Conservation (phyloP, 208 protist genomes). For the Acanthamoeba sp. region DNA sequence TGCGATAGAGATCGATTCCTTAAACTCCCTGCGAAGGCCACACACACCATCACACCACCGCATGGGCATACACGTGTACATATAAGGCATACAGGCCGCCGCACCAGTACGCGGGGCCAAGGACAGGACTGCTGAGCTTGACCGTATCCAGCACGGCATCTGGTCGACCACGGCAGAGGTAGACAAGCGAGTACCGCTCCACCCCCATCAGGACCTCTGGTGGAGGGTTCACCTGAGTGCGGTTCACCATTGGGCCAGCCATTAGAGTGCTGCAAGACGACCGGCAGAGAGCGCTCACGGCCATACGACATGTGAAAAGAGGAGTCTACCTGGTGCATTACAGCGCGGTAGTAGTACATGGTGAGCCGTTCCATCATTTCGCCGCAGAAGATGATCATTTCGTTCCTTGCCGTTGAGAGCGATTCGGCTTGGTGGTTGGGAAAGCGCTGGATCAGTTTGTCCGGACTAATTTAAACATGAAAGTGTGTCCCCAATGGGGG, state of each 20-base stretch:
- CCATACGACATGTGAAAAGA: background rate
- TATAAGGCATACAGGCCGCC: no score
- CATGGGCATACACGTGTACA: no score
- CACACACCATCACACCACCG: no score
- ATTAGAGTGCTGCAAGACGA: no score
- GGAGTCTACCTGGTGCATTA: background rate
- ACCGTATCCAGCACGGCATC: slow-evolving; percentile 25
- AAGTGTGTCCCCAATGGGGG: no score
- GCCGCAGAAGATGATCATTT: slow-evolving; percentile 3
- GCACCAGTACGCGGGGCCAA: background rate
- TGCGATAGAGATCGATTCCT: background rate
- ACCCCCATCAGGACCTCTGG: background rate
- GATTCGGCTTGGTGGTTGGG: background rate
- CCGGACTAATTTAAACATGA: no score
- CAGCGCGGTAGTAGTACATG: slow-evolving; percentile 22
- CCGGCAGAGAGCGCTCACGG: no score
- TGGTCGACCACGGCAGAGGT: background rate
- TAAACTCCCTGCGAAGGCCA: background rate
- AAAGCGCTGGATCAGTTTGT: no score
- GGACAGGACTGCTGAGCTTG: background rate
- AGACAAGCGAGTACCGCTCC: slow-evolving; percentile 28
- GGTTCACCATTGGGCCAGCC: no score
- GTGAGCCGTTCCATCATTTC: slow-evolving; percentile 46
- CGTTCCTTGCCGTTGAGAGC: background rate
- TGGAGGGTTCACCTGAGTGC: background rate